These are phyloP conservation scores for Dioscorea dumetorum DNA, from an alignment of 106 monocot species.

Conservation along the genomic window DNA sequence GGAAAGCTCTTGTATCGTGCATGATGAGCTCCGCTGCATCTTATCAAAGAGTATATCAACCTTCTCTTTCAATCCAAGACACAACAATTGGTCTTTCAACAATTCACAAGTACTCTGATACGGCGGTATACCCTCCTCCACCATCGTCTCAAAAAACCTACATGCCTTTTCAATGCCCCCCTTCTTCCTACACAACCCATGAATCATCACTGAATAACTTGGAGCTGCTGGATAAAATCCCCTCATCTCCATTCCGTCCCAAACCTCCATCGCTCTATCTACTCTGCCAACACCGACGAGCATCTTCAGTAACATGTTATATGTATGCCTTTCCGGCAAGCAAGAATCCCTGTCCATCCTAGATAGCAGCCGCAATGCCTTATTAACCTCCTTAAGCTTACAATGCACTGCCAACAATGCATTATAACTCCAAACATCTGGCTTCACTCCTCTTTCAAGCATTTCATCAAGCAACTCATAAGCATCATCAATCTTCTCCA, in stretches of 20 bases:
- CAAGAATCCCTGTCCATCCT: constrained; percentile 66
- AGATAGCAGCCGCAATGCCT: constrained; percentile 42
- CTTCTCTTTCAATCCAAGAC: constrained; percentile 31
- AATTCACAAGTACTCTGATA: constrained; percentile 76
- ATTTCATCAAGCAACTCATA: constrained; percentile 75
- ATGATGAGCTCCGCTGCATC: constrained; percentile 74
- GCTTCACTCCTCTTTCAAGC: constrained; percentile 36
- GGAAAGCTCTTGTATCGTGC: constrained; percentile 59
- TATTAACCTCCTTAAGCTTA: constrained; percentile 59
- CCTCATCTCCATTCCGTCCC: constrained; percentile 70
- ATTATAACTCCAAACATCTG: constrained; percentile 84
- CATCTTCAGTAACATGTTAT: constrained; percentile 96
- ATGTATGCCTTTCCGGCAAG: constrained; percentile 65
- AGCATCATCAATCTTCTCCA: constrained; percentile 45
- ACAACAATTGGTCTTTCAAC: constrained; percentile 45
- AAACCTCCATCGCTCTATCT: constrained; percentile 61
- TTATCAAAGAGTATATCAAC: constrained; percentile 35
- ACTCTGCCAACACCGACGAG: constrained; percentile 64
- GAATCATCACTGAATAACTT: constrained; percentile 83
- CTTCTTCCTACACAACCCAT: constrained; percentile 78
- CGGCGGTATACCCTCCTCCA: constrained; percentile 87
- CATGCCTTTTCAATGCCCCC: constrained; percentile 54
- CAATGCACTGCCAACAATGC: constrained; percentile 58
- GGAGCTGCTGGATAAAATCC: constrained; percentile 59
- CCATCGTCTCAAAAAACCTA: constrained; percentile 74